A percentile compares a stretch with the other conserved stretches of the same genome.
phyloP scores from a whole-genome alignment of 1,284 basidiomycete species.

The Cystobasidium pallidum region DNA sequence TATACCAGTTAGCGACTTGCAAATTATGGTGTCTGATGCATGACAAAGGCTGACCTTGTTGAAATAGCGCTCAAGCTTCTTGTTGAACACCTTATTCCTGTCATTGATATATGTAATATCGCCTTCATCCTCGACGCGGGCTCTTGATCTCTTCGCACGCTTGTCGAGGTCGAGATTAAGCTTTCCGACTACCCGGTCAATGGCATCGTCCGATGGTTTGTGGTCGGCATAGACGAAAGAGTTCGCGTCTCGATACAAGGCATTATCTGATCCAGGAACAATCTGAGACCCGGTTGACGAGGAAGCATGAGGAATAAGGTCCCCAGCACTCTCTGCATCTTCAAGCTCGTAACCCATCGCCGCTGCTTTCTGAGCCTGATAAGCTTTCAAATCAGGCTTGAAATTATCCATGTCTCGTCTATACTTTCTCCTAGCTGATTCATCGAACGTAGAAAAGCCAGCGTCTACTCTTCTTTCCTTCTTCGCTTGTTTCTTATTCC shows the following conservation, averaged over 20 bases:
- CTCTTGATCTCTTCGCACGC: slow-evolving; percentile 81
- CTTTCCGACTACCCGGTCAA: slow-evolving; percentile 87
- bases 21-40: too few relatives aligned
- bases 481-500: slow-evolving; percentile 82
- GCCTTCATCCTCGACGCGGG: slow-evolving; percentile 85
- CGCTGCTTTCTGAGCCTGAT: slow-evolving; percentile 82
- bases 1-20: too few relatives aligned
- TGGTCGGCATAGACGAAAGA: slow-evolving; percentile 73
- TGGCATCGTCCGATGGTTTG: slow-evolving; percentile 89
- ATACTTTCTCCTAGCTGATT: slow-evolving; percentile 84
- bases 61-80: slow-evolving; percentile 97
- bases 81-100: slow-evolving; percentile 97
- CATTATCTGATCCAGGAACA: slow-evolving; percentile 63
- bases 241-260: slow-evolving; percentile 83
- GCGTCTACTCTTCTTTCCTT: slow-evolving; percentile 76
- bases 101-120: slow-evolving; percentile 99
- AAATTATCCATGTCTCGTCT: slow-evolving; percentile 84
- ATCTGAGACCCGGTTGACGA: slow-evolving; percentile 17
- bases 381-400: slow-evolving; percentile 81
- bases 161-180: slow-evolving; percentile 90
- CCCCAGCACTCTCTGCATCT: slow-evolving; percentile 56
- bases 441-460: slow-evolving; percentile 83
- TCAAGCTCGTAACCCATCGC: slow-evolving; percentile 66
- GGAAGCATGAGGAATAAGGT: slow-evolving; percentile 26
- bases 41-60: slow-evolving; percentile 59